Percentiles rank a stretch among this genome's conserved stretches.
These are phyloP conservation scores for Galerina sulciceps DNA, from an alignment of 768 basidiomycete species.

Conservation along the genomic window DNA sequence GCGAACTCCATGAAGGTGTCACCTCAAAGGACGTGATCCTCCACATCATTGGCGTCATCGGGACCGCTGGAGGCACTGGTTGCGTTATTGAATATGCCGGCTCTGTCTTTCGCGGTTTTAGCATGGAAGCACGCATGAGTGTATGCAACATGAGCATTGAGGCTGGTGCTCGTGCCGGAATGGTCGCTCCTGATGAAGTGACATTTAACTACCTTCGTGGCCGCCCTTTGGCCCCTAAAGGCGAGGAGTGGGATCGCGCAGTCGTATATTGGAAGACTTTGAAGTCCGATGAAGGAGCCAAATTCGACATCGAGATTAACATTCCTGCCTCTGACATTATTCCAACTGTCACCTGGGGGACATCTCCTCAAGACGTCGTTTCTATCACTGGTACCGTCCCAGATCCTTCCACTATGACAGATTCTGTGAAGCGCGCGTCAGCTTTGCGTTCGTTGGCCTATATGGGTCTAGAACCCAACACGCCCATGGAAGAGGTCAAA, in stretches of 20 bases:
- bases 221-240: constrained; percentile 82
- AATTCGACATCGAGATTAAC: constrained; percentile 82
- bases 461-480: constrained; percentile 85
- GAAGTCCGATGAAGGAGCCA: constrained; percentile 79
- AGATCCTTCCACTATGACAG: constrained; percentile 68
- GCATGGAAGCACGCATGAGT: constrained; percentile 92
- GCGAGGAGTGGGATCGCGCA: constrained; percentile 85
- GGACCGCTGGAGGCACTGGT: constrained; percentile 94
- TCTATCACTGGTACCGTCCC: constrained; percentile 84
- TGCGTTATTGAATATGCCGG: constrained; percentile 91
- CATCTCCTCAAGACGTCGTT: constrained; percentile 87
- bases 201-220: constrained; percentile 85
- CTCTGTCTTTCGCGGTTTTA: constrained; percentile 82
- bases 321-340: constrained; percentile 85
- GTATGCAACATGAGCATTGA: constrained; percentile 97
- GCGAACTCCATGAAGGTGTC: constrained; percentile 79
- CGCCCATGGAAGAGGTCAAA: constrained; percentile 75
- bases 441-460: constrained; percentile 80
- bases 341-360: constrained; percentile 93
- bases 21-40: constrained; percentile 90
- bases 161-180: constrained; percentile 89
- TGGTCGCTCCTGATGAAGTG: constrained; percentile 89
- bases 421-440: constrained; percentile 67
- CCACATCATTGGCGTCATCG: constrained; percentile 88
- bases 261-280: constrained; percentile 87